Percentiles rank a stretch among this genome's conserved stretches.
These are phyloP conservation scores for Ophiostoma sp. DNA, from an alignment of 2,329 filamentous ascomycete genomes.

Conservation along the genomic window DNA sequence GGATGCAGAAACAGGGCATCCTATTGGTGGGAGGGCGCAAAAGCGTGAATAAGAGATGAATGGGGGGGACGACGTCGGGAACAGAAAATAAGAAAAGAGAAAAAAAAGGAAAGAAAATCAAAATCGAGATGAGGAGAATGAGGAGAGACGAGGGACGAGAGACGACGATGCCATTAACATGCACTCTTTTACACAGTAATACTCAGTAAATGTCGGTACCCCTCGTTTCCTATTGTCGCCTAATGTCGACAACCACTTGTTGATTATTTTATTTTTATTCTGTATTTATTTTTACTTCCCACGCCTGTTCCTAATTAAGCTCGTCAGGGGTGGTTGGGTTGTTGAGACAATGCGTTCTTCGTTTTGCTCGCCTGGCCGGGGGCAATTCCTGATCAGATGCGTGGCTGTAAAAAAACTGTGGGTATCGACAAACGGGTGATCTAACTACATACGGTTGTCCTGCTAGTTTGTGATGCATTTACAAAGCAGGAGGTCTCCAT, in stretches of 20 bases:
- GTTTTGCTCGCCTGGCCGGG: neutral
- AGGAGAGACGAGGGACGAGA: neutral
- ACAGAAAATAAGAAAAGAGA: neutral
- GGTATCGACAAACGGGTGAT: neutral
- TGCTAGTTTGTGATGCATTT: neutral
- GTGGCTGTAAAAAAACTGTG: neutral
- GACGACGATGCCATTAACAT: neutral
- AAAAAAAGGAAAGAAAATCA: neutral
- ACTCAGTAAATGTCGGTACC: neutral
- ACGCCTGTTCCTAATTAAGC: neutral
- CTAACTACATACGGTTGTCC: neutral
- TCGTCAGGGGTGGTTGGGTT: neutral
- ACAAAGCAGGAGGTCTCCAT: neutral
- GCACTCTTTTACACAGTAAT: neutral
- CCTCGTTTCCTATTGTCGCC: neutral
- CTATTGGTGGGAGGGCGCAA: constrained; percentile 22
- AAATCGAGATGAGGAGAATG: neutral
- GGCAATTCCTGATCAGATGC: neutral
- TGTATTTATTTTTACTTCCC: neutral
- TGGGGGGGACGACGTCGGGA: neutral
- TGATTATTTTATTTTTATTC: neutral
- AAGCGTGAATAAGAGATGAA: neutral
- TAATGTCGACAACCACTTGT: neutral
- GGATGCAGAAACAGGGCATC: neutral
- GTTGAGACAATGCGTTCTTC: neutral